Base-by-base conservation (phyloP, 305 asterid species). In the Fraxinus dipetala region DNA sequence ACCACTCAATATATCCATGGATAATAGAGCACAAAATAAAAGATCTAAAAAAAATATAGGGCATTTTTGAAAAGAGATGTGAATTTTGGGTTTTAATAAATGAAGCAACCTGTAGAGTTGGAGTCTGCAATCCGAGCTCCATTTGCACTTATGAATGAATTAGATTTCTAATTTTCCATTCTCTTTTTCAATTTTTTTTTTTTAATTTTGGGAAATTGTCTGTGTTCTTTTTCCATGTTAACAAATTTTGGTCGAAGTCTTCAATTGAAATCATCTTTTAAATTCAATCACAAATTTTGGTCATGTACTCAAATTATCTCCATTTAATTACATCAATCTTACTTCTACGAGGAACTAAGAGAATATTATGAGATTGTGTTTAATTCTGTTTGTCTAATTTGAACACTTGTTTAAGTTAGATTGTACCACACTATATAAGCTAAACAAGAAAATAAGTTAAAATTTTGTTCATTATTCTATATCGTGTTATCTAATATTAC, bases 91-190 rank as follows among this genome's bases (percentile, higher is more conserved):
- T 63, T 65, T 54, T 79, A 84, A 54, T 75, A 83, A 85, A 65
- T 79, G 74, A 76, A 73, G 61, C 78, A 18, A 80, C 40, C 20
- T 76, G 81, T 34, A 51, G 77, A 80, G 82, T 67, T 70, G 74
- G 79, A 79, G 84, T 22, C 43, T 59, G 86, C 82, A 78, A 81
- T 38, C 84, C 78, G 31, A 81, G 82, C 77, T 80, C 85, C 85
- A 72, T 85, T 16, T 45, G 56, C 56, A 45, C 3, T 45, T 45
- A 45, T 45, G 4, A 14, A 38, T 36, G 24, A 22, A 30, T n/a
- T 22, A 78, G 1, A 65, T 76, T 67, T 48, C 40, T 20, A 67
- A 40, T 18, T 34, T 69, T 40, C 70, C 81, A 30, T 22, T 61
- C 11, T 36, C 13, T 61, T 61, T 81, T 8, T 28, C 31, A 8